Evolutionary conservation across 2,329 filamentous ascomycete genomes (phyloP).

Genomic region (Rutstroemia sp.): DNA sequence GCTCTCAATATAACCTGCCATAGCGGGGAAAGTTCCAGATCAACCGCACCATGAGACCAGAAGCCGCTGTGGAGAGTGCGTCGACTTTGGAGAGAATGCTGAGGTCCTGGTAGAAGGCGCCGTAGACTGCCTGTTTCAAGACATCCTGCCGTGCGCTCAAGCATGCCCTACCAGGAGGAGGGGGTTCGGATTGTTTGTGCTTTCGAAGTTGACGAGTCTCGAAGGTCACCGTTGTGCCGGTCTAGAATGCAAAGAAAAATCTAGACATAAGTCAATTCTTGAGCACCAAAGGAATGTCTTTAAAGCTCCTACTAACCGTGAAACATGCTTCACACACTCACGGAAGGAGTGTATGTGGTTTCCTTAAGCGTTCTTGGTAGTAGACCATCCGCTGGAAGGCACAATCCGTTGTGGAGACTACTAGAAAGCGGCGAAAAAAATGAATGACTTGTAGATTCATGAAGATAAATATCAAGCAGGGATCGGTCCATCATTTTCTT

Average conservation of each 20-base stretch:
- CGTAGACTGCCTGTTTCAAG: constrained; percentile 47
- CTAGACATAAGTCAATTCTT: neutral
- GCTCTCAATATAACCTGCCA: constrained; percentile 24
- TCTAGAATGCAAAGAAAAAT: constrained; percentile 1
- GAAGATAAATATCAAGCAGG: neutral
- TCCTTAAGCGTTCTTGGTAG: neutral
- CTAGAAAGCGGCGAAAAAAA: constrained; percentile 5
- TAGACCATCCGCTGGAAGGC: neutral
- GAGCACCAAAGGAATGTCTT: neutral
- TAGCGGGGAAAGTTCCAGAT: constrained; percentile 27
- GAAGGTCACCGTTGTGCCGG: constrained; percentile 8
- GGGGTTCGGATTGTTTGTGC: neutral
- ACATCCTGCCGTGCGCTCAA: constrained; percentile 51
- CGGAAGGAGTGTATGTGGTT: neutral
- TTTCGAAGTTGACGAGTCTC: neutral
- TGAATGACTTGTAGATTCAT: neutral
- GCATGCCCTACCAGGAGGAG: constrained; percentile 38
- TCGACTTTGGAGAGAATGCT: constrained; percentile 30
- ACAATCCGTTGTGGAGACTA: neutral
- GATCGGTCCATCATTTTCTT: constrained; percentile 4
- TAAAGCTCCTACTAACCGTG: constrained; percentile 11
- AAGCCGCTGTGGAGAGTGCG: constrained; percentile 47
- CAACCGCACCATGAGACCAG: constrained; percentile 44
- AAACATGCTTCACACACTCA: constrained; percentile 19
- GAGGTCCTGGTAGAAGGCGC: constrained; percentile 36